Evolutionary conservation across 2,329 filamentous ascomycete genomes (phyloP).

Genomic region (Beauveria sp.): DNA sequence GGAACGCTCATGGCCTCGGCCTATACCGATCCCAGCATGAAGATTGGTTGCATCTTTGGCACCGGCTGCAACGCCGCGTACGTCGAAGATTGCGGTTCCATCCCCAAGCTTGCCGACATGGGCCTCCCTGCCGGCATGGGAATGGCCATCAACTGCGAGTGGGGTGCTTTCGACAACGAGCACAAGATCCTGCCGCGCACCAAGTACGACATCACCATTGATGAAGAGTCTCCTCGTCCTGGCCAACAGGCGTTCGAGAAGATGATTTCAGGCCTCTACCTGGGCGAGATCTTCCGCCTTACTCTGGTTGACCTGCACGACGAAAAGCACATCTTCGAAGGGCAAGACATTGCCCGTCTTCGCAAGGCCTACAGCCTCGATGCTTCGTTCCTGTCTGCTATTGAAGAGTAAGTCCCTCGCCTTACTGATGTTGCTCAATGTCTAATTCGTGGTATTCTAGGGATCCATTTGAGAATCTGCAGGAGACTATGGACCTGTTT

Average conservation of each 20-base stretch:
- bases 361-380: constrained; percentile 86
- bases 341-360: constrained; percentile 72
- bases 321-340: constrained; percentile 68
- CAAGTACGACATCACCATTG: constrained; percentile 77
- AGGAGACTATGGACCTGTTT: constrained; percentile 80
- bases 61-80: constrained; percentile 98
- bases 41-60: constrained; percentile 95
- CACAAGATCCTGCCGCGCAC: constrained; percentile 80
- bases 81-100: constrained; percentile 86
- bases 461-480: constrained; percentile 92
- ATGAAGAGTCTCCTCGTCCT: constrained; percentile 84
- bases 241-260: constrained; percentile 96
- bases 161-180: constrained; percentile 94
- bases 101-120: constrained; percentile 89
- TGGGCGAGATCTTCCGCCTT: constrained; percentile 90
- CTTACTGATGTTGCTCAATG: neutral
- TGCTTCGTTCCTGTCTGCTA: constrained; percentile 83
- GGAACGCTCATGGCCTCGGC: constrained; percentile 93
- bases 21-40: constrained; percentile 91
- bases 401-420: constrained; percentile 65
- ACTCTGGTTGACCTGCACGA: constrained; percentile 81
- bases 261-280: constrained; percentile 92
- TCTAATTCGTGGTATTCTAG: constrained; percentile 31
- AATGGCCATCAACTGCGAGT: constrained; percentile 97
- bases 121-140: constrained; percentile 76